Percentiles rank a stretch among this genome's conserved stretches.
phyloP scores from a whole-genome alignment of 345 rosid species.

The Isatis tinctoria region DNA sequence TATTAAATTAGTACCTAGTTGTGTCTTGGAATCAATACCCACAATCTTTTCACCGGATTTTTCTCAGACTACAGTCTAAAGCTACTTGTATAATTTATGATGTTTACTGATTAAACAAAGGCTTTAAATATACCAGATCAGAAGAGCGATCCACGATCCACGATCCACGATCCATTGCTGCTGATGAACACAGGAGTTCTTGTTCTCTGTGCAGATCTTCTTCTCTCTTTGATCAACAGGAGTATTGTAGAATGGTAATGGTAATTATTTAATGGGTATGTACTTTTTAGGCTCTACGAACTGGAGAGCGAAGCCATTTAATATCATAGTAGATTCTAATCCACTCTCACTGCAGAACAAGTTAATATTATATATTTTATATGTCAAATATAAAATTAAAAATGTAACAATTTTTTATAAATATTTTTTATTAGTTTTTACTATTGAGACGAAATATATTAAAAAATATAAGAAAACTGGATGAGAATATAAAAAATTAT shows the following conservation, averaged over 20 bases:
- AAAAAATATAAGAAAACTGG: too few relatives aligned
- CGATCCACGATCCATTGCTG: neutral
- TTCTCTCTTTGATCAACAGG: neutral
- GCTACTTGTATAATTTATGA: neutral
- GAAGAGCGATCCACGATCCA: slow-evolving; percentile 12
- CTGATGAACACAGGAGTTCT: neutral
- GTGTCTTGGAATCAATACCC: slow-evolving; percentile 22
- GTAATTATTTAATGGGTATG: neutral
- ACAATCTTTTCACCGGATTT: slow-evolving; percentile 21
- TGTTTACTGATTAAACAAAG: neutral
- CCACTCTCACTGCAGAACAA: too few relatives aligned
- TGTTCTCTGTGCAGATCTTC: neutral
- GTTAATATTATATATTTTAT: too few relatives aligned
- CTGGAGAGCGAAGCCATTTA: neutral
- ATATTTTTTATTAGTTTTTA: too few relatives aligned
- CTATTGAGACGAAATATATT: too few relatives aligned
- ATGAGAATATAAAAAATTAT: too few relatives aligned
- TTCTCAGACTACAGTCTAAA: slow-evolving; percentile 10
- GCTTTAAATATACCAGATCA: slow-evolving; percentile 8
- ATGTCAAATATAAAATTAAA: too few relatives aligned
- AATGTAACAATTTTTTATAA: too few relatives aligned
- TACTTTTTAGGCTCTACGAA: slow-evolving; percentile 1
- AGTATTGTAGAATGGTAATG: too few relatives aligned
- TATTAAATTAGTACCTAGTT: neutral
- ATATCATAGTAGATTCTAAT: too few relatives aligned